A percentile compares a stretch with the other conserved stretches of the same genome.
phyloP scores from a whole-genome alignment of 1,284 basidiomycete genomes.

The Irpex rosettiformis region DNA sequence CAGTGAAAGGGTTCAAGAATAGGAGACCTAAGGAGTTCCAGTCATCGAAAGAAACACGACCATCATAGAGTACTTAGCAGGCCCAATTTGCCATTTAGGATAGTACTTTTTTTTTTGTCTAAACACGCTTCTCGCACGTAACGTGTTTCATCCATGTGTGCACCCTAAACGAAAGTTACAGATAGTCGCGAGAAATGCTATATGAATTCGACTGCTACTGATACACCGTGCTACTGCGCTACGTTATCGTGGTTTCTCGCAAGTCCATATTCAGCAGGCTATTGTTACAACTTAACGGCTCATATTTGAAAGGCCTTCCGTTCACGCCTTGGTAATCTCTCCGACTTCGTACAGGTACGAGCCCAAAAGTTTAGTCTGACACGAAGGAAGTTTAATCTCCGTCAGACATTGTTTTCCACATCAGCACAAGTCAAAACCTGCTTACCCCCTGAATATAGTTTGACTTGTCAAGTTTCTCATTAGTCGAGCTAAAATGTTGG shows the following conservation, averaged over 20 bases:
- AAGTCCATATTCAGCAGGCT: background rate
- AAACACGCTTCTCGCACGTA: background rate
- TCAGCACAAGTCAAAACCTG: conserved; percentile 13
- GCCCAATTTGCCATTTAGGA: too few species aligned
- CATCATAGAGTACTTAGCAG: too few species aligned
- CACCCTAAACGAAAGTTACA: background rate
- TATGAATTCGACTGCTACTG: conserved; percentile 1
- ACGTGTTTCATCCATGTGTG: background rate
- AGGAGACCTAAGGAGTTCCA: conserved; percentile 3
- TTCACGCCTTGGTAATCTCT: conserved; percentile 15
- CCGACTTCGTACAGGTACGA: conserved; percentile 20
- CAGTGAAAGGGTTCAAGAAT: conserved; percentile 1
- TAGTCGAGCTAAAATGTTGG: conserved; percentile 65
- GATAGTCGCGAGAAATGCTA: background rate
- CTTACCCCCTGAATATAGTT: conserved; percentile 92
- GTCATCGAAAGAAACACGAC: too few species aligned
- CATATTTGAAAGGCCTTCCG: background rate
- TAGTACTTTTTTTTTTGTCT: background rate
- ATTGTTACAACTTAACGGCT: conserved; percentile 3
- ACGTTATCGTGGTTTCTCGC: background rate
- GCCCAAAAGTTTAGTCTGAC: conserved; percentile 20
- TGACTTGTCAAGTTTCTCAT: conserved; percentile 92
- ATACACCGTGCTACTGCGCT: background rate
- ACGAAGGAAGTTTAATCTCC: background rate
- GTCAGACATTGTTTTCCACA: background rate